Conservation (phyloP, 1,284 basidiomycete species). For the Fomitopsis pinicola region DNA sequence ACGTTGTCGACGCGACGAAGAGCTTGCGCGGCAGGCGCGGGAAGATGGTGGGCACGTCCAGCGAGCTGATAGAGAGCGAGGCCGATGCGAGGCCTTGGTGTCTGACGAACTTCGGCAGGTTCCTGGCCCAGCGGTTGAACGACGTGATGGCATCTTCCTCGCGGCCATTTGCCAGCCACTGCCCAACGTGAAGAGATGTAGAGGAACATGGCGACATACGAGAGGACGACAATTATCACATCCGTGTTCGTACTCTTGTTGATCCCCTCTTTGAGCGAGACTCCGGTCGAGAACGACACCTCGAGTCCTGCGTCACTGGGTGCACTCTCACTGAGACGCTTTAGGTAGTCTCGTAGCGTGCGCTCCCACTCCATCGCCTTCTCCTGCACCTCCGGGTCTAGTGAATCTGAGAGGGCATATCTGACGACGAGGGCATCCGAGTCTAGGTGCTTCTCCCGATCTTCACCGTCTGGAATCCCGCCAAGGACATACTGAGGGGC, state of each 20-base stretch:
- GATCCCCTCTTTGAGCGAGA: conserved; percentile 92
- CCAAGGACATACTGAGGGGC: conserved; percentile 87
- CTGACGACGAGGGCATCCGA: conserved; percentile 85
- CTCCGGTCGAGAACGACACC: conserved; percentile 86
- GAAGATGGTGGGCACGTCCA: conserved; percentile 47
- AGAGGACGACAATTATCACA: conserved; percentile 84
- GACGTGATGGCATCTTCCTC: conserved; percentile 57
- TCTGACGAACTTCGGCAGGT: conserved; percentile 54
- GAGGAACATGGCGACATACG: conserved; percentile 96
- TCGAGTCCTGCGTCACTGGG: conserved; percentile 57
- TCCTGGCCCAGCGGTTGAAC: conserved; percentile 53
- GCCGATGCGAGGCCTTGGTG: conserved; percentile 40
- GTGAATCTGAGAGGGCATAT: conserved; percentile 84
- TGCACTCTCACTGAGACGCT: conserved; percentile 44
- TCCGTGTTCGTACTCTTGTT: conserved; percentile 98
- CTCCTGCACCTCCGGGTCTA: conserved; percentile 55
- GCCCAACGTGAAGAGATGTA: conserved; percentile 92
- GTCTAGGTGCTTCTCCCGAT: conserved; percentile 53
- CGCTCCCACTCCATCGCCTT: conserved; percentile 91
- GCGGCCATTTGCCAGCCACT: conserved; percentile 43
- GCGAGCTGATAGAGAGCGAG: conserved; percentile 52
- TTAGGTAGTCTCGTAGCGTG: conserved; percentile 63
- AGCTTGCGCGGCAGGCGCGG: conserved; percentile 66
- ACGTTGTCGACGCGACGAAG: conserved; percentile 94
- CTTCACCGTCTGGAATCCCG: conserved; percentile 59